These are phyloP conservation scores for Acanthamoeba lenticulata DNA, from an alignment of 208 protist genomes.

Conservation along the genomic window DNA sequence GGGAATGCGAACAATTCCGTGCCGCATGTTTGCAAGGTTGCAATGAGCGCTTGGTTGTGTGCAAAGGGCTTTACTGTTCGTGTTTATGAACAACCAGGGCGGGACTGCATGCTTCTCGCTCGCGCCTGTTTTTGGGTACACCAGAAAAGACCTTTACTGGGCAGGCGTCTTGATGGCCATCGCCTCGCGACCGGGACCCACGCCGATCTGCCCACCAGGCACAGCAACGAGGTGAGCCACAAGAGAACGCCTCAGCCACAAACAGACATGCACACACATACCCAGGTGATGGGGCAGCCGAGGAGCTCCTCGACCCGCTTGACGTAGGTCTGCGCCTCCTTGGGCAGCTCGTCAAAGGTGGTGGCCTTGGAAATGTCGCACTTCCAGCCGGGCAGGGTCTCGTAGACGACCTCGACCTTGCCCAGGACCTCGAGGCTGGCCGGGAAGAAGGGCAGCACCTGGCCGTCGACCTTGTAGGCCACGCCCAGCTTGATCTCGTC, in stretches of 20 bases:
- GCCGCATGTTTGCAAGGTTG: too few species aligned
- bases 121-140: too few species aligned
- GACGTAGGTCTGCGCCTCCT: slow-evolving; percentile 70
- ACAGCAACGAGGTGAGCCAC: neutral
- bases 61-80: too few species aligned
- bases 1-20: too few species aligned
- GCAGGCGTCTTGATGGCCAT: slow-evolving; percentile 33
- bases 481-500: slow-evolving; percentile 82
- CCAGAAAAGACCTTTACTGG: too few species aligned
- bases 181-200: slow-evolving; percentile 38
- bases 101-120: too few species aligned
- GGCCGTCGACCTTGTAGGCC: slow-evolving; percentile 72
- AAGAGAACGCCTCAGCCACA: neutral
- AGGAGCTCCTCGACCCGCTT: slow-evolving; percentile 74
- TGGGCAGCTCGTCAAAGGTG: slow-evolving; percentile 75
- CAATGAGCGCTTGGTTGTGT: too few species aligned
- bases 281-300: slow-evolving; percentile 65
- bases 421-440: slow-evolving; percentile 66
- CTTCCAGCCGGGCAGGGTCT: slow-evolving; percentile 86
- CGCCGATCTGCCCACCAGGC: neutral
- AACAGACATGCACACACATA: neutral
- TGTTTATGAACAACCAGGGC: too few species aligned
- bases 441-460: slow-evolving; percentile 49
- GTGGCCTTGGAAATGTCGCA: slow-evolving; percentile 77
- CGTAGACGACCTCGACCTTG: slow-evolving; percentile 84